Evolutionary conservation across 2,329 filamentous ascomycete genomes (phyloP), one percentile per base, ranked within the genome.

Genomic region (Didymella segeticola): DNA sequence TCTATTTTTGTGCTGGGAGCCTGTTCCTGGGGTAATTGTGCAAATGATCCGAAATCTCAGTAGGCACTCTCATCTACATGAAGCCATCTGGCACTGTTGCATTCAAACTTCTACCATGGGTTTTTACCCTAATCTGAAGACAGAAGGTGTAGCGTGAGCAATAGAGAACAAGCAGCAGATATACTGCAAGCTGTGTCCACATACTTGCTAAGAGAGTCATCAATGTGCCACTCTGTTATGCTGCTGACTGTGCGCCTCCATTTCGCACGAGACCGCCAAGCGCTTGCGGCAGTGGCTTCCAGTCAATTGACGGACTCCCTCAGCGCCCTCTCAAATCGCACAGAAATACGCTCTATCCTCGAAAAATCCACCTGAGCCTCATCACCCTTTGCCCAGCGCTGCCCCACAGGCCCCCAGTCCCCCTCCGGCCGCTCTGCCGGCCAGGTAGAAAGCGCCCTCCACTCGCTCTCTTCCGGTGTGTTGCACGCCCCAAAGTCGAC

Each of bases 391-490:
- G 27, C 29, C n/a, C n/a, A n/a, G n/a, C n/a, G n/a, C n/a, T n/a
- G n/a, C 41, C 20, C 29, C 20, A 33, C 20, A 23, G 41, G 41
- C 27, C 41, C 41, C 41, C 41, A 43, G n/a, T 34, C 29, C 27
- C 41, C 41, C 41, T 43, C 29, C 27, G 27, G 41, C 20, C 41
- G 41, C 41, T 33, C 41, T 34, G 19, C 41, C 41, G 41, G 41
- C 41, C 41, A 43, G 14, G 41, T 43, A 34, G 41, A 43, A 34
- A 43, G 41, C 41, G 41, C 41, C 29, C 29, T 43, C 41, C 41
- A 43, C 41, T 43, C 41, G 19, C 41, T 17, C 29, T 43, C 41
- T 2, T 33, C 29, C 41, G 41, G 41, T 34, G 41, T 14, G 29
- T 43, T 23, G 29, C 41, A 43, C 41, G 29, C 27, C 29, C 41